These are phyloP conservation scores for Monosporascus sp. DNA, from an alignment of 2,329 filamentous ascomycete genomes.

Conservation along the genomic window DNA sequence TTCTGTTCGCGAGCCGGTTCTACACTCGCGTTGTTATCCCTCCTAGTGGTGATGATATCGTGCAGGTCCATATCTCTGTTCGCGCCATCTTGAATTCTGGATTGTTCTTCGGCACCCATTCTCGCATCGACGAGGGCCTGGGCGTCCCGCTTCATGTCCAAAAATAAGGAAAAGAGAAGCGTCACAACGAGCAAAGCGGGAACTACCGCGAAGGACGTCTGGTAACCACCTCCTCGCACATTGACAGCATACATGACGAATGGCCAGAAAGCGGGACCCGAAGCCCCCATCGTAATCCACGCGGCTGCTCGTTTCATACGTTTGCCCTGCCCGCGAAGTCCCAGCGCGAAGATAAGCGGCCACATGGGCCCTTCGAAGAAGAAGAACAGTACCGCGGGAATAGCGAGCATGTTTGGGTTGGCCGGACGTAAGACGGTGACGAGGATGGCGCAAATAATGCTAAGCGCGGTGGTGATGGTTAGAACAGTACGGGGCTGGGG, in stretches of 20 bases:
- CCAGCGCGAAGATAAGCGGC: slow-evolving; percentile 75
- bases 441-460: slow-evolving; percentile 51
- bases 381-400: slow-evolving; percentile 65
- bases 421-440: slow-evolving; percentile 38
- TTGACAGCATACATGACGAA: slow-evolving; percentile 68
- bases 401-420: slow-evolving; percentile 44
- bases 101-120: slow-evolving; percentile 26
- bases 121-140: slow-evolving; percentile 38
- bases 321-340: slow-evolving; percentile 73
- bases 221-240: slow-evolving; percentile 52
- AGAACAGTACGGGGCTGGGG: slow-evolving; percentile 68
- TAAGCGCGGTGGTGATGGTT: slow-evolving; percentile 52
- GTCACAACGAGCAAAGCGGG: slow-evolving; percentile 44
- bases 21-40: slow-evolving; percentile 13
- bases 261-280: slow-evolving; percentile 68
- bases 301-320: slow-evolving; percentile 74
- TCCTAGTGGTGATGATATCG: slow-evolving; percentile 30
- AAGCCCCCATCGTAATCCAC: slow-evolving; percentile 70
- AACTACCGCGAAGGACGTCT: slow-evolving; percentile 60
- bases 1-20: slow-evolving; percentile 11
- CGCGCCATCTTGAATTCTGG: slow-evolving; percentile 26
- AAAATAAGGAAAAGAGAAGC: slow-evolving; percentile 43
- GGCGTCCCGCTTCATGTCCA: slow-evolving; percentile 42
- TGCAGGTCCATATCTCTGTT: slow-evolving; percentile 39
- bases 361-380: slow-evolving; percentile 81